Evolutionary conservation across 2,329 filamentous ascomycete genomes (phyloP).

Genomic region (Magnaporthiopsis incrustans): DNA sequence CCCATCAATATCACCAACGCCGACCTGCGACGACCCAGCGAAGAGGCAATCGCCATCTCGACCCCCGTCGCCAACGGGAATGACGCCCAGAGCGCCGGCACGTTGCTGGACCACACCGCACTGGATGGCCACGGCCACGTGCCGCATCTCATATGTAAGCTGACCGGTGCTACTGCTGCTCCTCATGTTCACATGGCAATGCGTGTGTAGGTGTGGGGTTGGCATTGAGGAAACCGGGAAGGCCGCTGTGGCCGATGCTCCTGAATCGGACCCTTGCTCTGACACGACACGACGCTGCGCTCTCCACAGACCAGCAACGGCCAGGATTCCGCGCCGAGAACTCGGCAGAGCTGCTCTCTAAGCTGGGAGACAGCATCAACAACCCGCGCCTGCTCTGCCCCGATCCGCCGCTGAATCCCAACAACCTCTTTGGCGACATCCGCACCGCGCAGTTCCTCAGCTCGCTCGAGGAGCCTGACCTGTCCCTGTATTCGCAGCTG

Average conservation of each 20-base stretch:
- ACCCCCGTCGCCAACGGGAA: constrained; percentile 15
- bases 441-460: constrained; percentile 35
- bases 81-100: constrained; percentile 12
- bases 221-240: background rate
- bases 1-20: constrained; percentile 29
- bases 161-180: constrained; percentile 2
- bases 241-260: constrained; percentile 1
- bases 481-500: constrained; percentile 33
- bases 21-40: constrained; percentile 30
- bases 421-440: constrained; percentile 26
- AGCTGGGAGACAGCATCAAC: constrained; percentile 24
- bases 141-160: constrained; percentile 42
- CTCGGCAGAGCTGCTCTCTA: constrained; percentile 13
- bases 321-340: constrained; percentile 11
- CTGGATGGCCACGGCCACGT: constrained; percentile 32
- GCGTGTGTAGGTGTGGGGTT: too few relatives aligned
- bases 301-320: constrained; percentile 13
- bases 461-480: constrained; percentile 40
- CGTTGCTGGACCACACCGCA: constrained; percentile 11
- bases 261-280: background rate
- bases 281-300: background rate
- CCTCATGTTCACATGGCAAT: constrained; percentile 15
- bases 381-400: constrained; percentile 24
- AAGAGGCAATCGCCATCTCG: constrained; percentile 3
- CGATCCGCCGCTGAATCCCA: constrained; percentile 20